Evolutionary conservation across 176 grass and related monocot species (phyloP), one percentile per base, ranked within the genome.

Genomic region (Eleusine coracana): DNA sequence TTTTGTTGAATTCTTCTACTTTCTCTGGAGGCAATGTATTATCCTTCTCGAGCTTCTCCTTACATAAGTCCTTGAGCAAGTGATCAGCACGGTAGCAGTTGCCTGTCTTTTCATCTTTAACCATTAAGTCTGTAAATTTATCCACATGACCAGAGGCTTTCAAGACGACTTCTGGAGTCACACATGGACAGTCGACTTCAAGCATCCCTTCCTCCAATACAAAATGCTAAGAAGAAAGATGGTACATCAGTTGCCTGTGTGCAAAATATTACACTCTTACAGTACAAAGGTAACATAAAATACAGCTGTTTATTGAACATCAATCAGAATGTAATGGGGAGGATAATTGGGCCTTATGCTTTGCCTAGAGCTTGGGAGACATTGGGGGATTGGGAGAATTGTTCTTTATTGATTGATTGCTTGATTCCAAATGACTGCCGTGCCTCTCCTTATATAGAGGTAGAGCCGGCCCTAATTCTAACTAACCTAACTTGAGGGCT

Each of bases 101-200:
- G 68, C 89, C 94, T 23, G 90, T 92, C 83, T 97, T 94, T 67
- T 97, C 94, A 77, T 97, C 94, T 77, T 97, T 97, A 50, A 97
- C 92, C 94, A 97, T 94, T 41, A 97, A 80, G 58, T 94, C 94
- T 15, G 94, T 97, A 87, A 97, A 97, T 69, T 97, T 97, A 3
- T 97, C 94, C 10, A 97, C 92, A 61, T 97, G 94, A 23, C 94
- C 94, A 65, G 94, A 97, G 31, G 94, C 94, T 82, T 94, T 97
- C 81, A 97, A 74, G 69, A 97, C 92, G 70, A 88, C 69, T 69
- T 97, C 94, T 41, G 92, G 94, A 8, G 94, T 97, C 18, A 97
- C 94, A 82, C 94, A 97, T 27, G 94, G 94, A 15, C 94, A 97
- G 74, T 97, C 94, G 10, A 97, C 94, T 85, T 97, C 94, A 55